A percentile compares a stretch with the other conserved stretches of the same genome.
phyloP scores from a whole-genome alignment of 768 basidiomycete species.

The Scleroderma bovista region DNA sequence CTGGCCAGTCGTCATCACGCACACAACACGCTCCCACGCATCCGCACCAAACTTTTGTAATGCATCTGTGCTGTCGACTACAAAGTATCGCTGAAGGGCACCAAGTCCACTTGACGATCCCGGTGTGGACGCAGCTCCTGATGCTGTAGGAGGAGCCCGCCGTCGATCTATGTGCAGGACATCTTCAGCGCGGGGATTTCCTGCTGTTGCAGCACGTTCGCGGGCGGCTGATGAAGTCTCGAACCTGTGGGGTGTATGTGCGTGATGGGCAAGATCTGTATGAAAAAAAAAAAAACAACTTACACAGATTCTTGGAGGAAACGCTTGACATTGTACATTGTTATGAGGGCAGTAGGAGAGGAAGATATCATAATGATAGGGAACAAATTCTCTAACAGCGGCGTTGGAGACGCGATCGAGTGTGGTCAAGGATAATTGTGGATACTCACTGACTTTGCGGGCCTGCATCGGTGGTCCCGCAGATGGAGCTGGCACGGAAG shows the following conservation, averaged over 20 bases:
- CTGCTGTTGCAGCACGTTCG: slow-evolving; percentile 59
- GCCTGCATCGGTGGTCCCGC: slow-evolving; percentile 38
- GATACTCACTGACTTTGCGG: slow-evolving; percentile 62
- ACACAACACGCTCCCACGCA: slow-evolving; percentile 95
- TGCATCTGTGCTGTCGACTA: slow-evolving; percentile 91
- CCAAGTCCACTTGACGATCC: slow-evolving; percentile 18
- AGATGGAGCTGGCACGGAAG: slow-evolving; percentile 34
- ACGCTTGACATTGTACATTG: slow-evolving; percentile 95
- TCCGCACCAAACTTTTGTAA: slow-evolving; percentile 88
- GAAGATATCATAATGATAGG: slow-evolving; percentile 98
- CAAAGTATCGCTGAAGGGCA: slow-evolving; percentile 63
- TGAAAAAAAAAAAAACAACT: slow-evolving; percentile 17
- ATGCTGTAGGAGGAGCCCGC: slow-evolving; percentile 43
- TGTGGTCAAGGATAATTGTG: not conserved
- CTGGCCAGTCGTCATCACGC: slow-evolving; percentile 97
- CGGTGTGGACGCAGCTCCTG: slow-evolving; percentile 5
- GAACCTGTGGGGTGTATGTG: slow-evolving; percentile 39
- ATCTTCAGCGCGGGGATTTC: slow-evolving; percentile 73
- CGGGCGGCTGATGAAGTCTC: slow-evolving; percentile 74
- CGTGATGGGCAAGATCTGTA: not conserved
- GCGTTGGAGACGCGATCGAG: not conserved
- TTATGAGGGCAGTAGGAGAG: slow-evolving; percentile 86
- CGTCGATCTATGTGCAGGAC: slow-evolving; percentile 84
- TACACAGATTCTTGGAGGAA: slow-evolving; percentile 89
- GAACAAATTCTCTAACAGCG: slow-evolving; percentile 56